These are phyloP conservation scores for Phytopythium aichiense DNA, from an alignment of 352 stramenopile species.

Conservation along the genomic window DNA sequence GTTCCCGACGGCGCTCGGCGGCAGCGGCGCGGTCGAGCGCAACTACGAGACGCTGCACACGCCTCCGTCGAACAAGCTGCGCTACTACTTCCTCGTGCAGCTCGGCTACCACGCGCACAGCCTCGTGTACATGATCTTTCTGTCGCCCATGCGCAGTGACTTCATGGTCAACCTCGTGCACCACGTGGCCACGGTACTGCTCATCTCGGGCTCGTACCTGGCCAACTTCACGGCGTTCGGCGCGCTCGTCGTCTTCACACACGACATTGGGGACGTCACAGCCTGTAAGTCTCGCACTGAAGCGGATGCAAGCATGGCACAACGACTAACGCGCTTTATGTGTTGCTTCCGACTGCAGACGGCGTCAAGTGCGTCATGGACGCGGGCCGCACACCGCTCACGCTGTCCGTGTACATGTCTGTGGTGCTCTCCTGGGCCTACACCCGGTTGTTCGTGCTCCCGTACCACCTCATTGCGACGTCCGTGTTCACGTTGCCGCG, in stretches of 20 bases:
- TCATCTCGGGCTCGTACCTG: constrained; percentile 52
- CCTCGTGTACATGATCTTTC: constrained; percentile 48
- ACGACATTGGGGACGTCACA: constrained; percentile 52
- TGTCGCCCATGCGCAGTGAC: constrained; percentile 56
- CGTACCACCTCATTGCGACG: constrained; percentile 37
- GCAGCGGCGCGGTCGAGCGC: constrained; percentile 25
- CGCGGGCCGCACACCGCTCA: constrained; percentile 24
- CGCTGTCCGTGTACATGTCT: constrained; percentile 29
- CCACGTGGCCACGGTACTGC: constrained; percentile 52
- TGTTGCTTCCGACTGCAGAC: constrained; percentile 14
- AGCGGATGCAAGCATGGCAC: neutral
- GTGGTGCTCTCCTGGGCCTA: constrained; percentile 38
- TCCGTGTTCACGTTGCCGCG: constrained; percentile 23
- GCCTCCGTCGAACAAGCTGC: constrained; percentile 26
- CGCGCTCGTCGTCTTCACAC: constrained; percentile 42
- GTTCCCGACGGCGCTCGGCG: constrained; percentile 41
- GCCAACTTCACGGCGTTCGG: constrained; percentile 47
- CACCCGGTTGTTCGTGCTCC: constrained; percentile 40
- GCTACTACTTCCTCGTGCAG: constrained; percentile 49
- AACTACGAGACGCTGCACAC: constrained; percentile 26
- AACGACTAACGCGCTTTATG: constrained; percentile 7
- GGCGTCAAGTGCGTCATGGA: constrained; percentile 36
- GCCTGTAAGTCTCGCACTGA: constrained; percentile 31
- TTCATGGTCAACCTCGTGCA: constrained; percentile 60
- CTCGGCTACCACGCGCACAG: constrained; percentile 57